Conservation (phyloP, 2,329 filamentous ascomycete genomes). For the Botrytis tulipae region DNA sequence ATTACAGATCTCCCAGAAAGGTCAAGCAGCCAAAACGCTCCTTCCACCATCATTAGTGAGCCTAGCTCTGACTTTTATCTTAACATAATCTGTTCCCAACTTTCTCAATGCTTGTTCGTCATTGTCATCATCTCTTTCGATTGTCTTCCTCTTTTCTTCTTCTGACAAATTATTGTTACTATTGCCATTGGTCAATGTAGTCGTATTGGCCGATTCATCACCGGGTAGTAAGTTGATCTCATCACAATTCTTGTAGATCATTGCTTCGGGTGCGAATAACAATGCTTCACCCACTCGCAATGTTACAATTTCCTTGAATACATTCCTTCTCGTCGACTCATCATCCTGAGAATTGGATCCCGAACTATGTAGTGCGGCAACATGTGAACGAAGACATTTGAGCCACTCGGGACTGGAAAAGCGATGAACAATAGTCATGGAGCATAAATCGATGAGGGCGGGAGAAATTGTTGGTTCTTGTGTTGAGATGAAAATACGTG, state of each 20-base stretch:
- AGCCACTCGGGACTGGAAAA: slow-evolving; percentile 67
- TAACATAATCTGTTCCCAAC: background rate
- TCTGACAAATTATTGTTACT: too few relatives aligned
- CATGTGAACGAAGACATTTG: slow-evolving; percentile 41
- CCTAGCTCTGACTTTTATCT: slow-evolving; percentile 1
- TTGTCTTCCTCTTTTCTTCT: too few relatives aligned
- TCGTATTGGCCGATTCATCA: background rate
- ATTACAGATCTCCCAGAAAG: background rate
- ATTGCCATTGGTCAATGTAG: too few relatives aligned
- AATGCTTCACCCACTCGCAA: slow-evolving; percentile 49
- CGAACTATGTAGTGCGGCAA: slow-evolving; percentile 46
- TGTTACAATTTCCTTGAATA: slow-evolving; percentile 43
- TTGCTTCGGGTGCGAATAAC: slow-evolving; percentile 48
- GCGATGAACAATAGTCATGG: slow-evolving; percentile 68
- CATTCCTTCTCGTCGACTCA: slow-evolving; percentile 22
- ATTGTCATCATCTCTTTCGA: background rate
- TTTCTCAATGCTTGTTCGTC: background rate
- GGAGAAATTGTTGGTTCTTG: slow-evolving; percentile 74
- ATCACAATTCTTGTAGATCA: slow-evolving; percentile 35
- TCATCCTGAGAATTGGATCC: slow-evolving; percentile 28
- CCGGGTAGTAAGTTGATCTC: background rate
- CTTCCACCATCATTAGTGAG: slow-evolving; percentile 10
- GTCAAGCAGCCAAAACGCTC: slow-evolving; percentile 5
- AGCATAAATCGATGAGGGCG: slow-evolving; percentile 67
- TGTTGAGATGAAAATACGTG: slow-evolving; percentile 68